Evolutionary conservation across 1,139 yeast species (phyloP), one percentile per base, ranked within the genome.

Genomic region (Kazachstania sp.): DNA sequence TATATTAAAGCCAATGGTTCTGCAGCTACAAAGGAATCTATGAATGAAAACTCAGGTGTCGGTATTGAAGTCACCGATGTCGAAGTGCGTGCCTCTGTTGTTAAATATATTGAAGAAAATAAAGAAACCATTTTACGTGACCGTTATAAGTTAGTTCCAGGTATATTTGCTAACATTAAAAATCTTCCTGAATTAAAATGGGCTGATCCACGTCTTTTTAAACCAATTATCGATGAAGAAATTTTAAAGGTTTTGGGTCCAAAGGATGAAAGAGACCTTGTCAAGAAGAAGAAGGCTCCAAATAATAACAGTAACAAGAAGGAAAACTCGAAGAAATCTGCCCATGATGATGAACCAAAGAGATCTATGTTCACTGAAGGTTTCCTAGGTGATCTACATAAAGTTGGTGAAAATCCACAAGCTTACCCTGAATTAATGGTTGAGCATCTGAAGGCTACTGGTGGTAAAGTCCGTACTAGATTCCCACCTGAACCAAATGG

Each of bases 401-500:
- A 86, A 65, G 87, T 95, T 28, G 98, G 97, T 54, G 97, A 83
- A 64, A 92, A 90, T 65, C 88, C 92, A 39, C 98, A 92, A 71
- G 83, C 77, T 56, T 82, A 76, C 65, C 95, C 95, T 36, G 95
- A 86, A 63, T 73, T 86, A 46, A 82, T 86, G 83, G 74, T 75
- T 55, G 83, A 78, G 53, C 98, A 92, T 65, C 73, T 87, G 58
- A 78, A 75, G 48, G 79, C 78, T 53, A 87, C 95, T 37, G 74
- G 78, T 32, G 95, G 97, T 41, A 74, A 78, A 59, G 97, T 92
- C 19, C 81, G 77, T 60, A 94, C 98, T 1, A 80, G 99, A 64
- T 92, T 92, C 72, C 99, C 99, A 32, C 98, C 98, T 6, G 98
- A 92, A 70, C 98, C 98, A 45, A 90, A 90, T 66, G 98, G 98